phyloP scores from a whole-genome alignment of 371 early-diverging fungal species.

The Coemansia sp. region DNA sequence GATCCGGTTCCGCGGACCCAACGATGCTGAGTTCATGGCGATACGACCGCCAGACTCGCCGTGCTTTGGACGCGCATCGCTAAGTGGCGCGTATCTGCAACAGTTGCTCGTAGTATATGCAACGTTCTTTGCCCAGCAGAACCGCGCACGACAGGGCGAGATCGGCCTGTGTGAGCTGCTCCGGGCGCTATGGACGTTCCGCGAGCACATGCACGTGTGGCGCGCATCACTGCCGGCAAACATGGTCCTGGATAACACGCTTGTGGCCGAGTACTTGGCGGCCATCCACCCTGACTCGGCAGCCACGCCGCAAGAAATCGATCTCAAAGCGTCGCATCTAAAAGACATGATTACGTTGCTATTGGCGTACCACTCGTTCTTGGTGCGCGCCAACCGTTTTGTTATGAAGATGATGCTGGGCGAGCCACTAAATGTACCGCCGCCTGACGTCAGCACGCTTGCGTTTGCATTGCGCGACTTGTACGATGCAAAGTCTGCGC shows the following conservation, averaged over 20 bases:
- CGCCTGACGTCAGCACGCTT: slow-evolving; percentile 31
- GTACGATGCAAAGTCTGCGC: slow-evolving; percentile 28
- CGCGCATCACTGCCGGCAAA: slow-evolving; percentile 38
- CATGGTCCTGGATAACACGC: slow-evolving; percentile 23
- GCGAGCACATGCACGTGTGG: slow-evolving; percentile 42
- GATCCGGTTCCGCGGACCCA: slow-evolving; percentile 41
- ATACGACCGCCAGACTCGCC: slow-evolving; percentile 38
- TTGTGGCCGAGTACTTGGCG: slow-evolving; percentile 41
- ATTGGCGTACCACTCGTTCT: slow-evolving; percentile 29
- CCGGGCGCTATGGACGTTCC: slow-evolving; percentile 22
- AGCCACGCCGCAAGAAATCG: slow-evolving; percentile 2
- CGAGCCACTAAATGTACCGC: slow-evolving; percentile 21
- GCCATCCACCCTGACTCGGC: slow-evolving; percentile 28
- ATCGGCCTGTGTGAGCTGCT: slow-evolving; percentile 17
- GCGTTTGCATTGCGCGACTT: slow-evolving; percentile 43
- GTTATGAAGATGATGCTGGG: slow-evolving; percentile 37
- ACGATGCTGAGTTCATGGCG: slow-evolving; percentile 37
- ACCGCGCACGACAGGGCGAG: slow-evolving; percentile 16
- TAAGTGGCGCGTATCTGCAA: slow-evolving; percentile 33
- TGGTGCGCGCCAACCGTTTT: slow-evolving; percentile 47
- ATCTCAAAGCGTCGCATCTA: slow-evolving; percentile 13
- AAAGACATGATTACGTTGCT: slow-evolving; percentile 43
- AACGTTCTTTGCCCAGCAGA: slow-evolving; percentile 27
- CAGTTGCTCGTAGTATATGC: slow-evolving; percentile 42
- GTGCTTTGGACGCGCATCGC: slow-evolving; percentile 32